These are phyloP conservation scores for Trichosporon asahii DNA, from an alignment of 1,284 basidiomycete genomes.

Conservation along the genomic window DNA sequence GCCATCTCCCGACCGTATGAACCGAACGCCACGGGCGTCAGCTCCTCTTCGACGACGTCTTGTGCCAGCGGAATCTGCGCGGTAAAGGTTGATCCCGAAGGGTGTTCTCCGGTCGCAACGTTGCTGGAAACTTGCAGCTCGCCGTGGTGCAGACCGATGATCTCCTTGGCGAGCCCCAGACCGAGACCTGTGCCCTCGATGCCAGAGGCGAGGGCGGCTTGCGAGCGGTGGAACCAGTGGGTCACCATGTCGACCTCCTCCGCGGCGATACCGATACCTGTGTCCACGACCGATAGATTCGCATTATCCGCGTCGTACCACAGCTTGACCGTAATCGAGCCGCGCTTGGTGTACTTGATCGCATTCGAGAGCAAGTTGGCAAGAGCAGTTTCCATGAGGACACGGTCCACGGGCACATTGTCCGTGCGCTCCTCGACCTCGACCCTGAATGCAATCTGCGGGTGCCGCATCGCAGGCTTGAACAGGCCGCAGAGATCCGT, in stretches of 20 bases:
- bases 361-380: constrained; percentile 50
- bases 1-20: constrained; percentile 18
- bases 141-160: constrained; percentile 53
- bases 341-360: constrained; percentile 48
- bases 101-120: neutral
- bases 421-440: constrained; percentile 17
- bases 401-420: constrained; percentile 40
- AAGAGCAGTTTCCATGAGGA: constrained; percentile 51
- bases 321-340: constrained; percentile 36
- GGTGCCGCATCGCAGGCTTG: constrained; percentile 37
- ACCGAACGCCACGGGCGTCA: constrained; percentile 17
- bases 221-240: constrained; percentile 29
- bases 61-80: constrained; percentile 22
- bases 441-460: neutral
- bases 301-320: constrained; percentile 30
- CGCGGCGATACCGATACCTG: constrained; percentile 50
- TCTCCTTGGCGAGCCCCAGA: constrained; percentile 39
- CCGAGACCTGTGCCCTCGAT: constrained; percentile 23
- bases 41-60: neutral
- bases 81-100: constrained; percentile 14
- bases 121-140: constrained; percentile 39
- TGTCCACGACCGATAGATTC: constrained; percentile 47
- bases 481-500: constrained; percentile 50
- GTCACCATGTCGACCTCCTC: constrained; percentile 32
- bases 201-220: constrained; percentile 32